phyloP scores from a whole-genome alignment of 139 green algal genomes.

The Closterium sp. region DNA sequence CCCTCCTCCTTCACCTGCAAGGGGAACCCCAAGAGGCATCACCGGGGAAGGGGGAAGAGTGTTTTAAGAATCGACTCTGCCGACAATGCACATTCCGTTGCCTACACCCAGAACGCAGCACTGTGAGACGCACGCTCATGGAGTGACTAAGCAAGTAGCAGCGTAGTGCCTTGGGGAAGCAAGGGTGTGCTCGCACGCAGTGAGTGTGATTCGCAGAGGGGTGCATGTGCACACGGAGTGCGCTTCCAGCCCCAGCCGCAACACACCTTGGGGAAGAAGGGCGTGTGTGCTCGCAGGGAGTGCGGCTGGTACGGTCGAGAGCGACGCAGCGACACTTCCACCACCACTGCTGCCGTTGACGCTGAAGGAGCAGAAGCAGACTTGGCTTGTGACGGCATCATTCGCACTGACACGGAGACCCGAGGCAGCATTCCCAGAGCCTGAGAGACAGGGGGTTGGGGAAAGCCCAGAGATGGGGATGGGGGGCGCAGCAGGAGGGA shows the following conservation, averaged over 20 bases:
- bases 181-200: too few species aligned
- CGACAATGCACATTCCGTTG: too few species aligned
- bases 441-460: neutral
- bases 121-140: too few species aligned
- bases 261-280: constrained; percentile 77
- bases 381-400: neutral
- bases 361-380: neutral
- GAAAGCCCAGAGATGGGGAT: neutral
- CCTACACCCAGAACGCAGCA: too few species aligned
- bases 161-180: too few species aligned
- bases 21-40: constrained; percentile 43
- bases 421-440: constrained; percentile 8
- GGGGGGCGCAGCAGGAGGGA: neutral
- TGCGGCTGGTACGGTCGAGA: neutral
- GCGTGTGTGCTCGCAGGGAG: constrained; percentile 66
- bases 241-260: too few species aligned
- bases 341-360: neutral
- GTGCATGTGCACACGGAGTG: too few species aligned
- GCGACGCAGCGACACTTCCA: constrained; percentile 28
- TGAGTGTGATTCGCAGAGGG: too few species aligned
- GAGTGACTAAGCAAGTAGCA: too few species aligned
- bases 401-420: neutral
- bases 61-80: constrained; percentile 42
- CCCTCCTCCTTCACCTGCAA: constrained; percentile 89
- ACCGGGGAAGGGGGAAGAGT: neutral